phyloP scores from a whole-genome alignment of 148 eudicot genomes.

The Spergularia bocconei region DNA sequence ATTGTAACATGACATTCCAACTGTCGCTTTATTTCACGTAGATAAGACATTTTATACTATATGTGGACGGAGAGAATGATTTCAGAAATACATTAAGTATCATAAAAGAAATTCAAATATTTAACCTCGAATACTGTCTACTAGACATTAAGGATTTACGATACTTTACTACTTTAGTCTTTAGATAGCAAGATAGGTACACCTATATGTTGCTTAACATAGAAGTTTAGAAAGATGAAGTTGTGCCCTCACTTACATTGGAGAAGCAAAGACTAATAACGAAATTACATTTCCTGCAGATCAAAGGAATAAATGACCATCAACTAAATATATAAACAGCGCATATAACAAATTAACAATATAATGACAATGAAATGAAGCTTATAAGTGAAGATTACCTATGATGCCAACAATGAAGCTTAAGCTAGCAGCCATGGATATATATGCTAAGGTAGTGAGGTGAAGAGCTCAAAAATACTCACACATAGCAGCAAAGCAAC shows the following conservation, averaged over 20 bases:
- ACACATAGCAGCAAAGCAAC: not conserved
- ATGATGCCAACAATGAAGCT: conserved; percentile 15
- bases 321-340: not conserved
- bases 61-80: no score
- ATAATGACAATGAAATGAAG: not conserved
- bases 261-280: conserved; percentile 5
- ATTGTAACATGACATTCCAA: not conserved
- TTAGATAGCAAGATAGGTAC: no score
- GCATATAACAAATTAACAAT: not conserved
- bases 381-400: not conserved
- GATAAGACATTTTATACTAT: no score
- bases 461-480: not conserved
- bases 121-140: no score
- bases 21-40: no score
- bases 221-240: not conserved
- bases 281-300: conserved; percentile 13
- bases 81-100: no score
- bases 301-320: not conserved
- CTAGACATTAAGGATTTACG: no score
- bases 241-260: conserved; percentile 3
- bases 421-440: conserved; percentile 9
- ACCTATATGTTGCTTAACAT: not conserved
- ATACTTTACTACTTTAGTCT: no score
- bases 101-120: no score
- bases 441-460: not conserved